Evolutionary conservation across 176 grass and related monocot genomes (phyloP).

Genomic region (Poa annua): DNA sequence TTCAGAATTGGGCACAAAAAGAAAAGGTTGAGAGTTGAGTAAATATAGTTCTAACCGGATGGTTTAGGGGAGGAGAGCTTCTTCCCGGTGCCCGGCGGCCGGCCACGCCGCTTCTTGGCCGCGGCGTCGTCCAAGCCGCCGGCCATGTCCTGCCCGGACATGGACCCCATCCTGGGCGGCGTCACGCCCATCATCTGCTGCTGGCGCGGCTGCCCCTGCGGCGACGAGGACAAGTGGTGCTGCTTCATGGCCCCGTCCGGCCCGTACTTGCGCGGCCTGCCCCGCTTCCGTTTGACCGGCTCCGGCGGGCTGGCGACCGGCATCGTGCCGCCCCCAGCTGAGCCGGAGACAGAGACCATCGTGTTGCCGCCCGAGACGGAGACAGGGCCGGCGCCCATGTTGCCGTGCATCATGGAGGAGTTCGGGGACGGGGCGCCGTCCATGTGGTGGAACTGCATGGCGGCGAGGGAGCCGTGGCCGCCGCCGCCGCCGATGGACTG

Average conservation of each 20-base stretch:
- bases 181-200: conserved; percentile 34
- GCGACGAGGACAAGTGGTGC: conserved; percentile 7
- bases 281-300: conserved; percentile 69
- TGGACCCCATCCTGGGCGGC: conserved; percentile 34
- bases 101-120: conserved; percentile 66
- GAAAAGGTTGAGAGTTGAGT: not conserved
- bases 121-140: conserved; percentile 40
- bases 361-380: not conserved
- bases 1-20: not conserved
- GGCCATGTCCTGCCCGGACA: conserved; percentile 33
- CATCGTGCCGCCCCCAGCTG: not conserved
- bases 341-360: not conserved
- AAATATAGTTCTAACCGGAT: not conserved
- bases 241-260: conserved; percentile 66
- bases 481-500: conserved; percentile 52
- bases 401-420: conserved; percentile 34
- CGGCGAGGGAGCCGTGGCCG: not conserved
- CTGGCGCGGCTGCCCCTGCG: conserved; percentile 36
- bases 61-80: conserved; percentile 61
- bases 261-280: conserved; percentile 82
- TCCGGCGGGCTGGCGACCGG: not conserved
- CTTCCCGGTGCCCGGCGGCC: conserved; percentile 77
- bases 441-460: conserved; percentile 72
- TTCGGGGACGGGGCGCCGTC: conserved; percentile 26
- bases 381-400: not conserved